These are phyloP conservation scores for Gastrolobium villosum DNA, from an alignment of 306 rosid species.

Conservation along the genomic window DNA sequence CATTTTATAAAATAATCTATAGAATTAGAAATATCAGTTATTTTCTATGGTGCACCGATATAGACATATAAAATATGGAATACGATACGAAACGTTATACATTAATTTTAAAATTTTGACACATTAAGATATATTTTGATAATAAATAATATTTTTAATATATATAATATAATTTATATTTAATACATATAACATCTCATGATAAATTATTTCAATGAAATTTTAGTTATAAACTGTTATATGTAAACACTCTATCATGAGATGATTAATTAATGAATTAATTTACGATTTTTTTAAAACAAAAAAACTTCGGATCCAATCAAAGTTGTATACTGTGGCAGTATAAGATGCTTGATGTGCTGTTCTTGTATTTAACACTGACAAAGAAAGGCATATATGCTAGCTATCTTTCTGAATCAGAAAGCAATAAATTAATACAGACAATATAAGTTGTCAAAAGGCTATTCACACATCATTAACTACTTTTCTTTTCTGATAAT, in stretches of 20 bases:
- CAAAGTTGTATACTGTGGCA: slow-evolving; percentile 14
- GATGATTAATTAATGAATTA: slow-evolving; percentile 17
- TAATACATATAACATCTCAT: no score
- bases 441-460: slow-evolving; percentile 48
- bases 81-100: no score
- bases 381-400: slow-evolving; percentile 9
- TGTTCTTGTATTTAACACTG: background rate
- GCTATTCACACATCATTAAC: slow-evolving; percentile 37
- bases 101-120: no score
- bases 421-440: slow-evolving; percentile 48
- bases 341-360: slow-evolving; percentile 35
- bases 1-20: no score
- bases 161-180: no score
- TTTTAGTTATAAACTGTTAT: no score
- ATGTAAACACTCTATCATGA: background rate
- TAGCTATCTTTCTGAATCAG: slow-evolving; percentile 52
- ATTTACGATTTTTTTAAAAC: background rate
- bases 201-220: no score
- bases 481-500: slow-evolving; percentile 27
- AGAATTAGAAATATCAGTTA: no score
- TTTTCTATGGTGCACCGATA: no score
- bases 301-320: slow-evolving; percentile 25
- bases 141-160: no score
- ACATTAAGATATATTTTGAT: no score
- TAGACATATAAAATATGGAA: no score